Evolutionary conservation across 495 filamentous ascomycete species (phyloP).

Genomic region (Aspergillus nidulans): DNA sequence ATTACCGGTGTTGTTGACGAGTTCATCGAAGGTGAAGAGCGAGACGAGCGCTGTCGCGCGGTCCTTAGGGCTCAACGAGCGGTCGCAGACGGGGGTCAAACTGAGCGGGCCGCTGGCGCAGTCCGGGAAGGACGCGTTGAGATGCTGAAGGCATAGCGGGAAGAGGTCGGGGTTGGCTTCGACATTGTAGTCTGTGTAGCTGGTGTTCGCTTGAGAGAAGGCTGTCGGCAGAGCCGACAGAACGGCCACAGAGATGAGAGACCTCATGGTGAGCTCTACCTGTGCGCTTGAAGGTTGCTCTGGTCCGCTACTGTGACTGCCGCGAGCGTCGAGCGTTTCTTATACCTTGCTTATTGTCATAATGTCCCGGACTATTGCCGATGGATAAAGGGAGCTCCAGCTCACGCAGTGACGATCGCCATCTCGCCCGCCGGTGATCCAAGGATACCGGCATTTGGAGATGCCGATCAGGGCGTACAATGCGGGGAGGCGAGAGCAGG

Average conservation of each 20-base stretch:
- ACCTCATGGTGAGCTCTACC: not conserved
- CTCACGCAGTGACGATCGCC: not conserved
- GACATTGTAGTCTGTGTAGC: conserved; percentile 28
- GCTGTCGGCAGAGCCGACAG: conserved; percentile 27
- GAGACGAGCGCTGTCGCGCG: conserved; percentile 43
- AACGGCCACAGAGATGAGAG: not conserved
- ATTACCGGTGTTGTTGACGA: conserved; percentile 55
- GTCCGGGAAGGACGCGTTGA: conserved; percentile 31
- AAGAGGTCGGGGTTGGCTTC: conserved; percentile 30
- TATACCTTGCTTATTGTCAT: not conserved
- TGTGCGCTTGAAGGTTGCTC: not conserved
- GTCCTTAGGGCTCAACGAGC: conserved; percentile 38
- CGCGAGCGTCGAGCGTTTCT: not conserved
- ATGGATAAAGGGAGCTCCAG: not conserved
- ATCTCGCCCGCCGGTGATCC: not conserved
- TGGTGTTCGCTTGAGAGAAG: conserved; percentile 27
- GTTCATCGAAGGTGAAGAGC: conserved; percentile 48
- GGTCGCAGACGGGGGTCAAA: conserved; percentile 44
- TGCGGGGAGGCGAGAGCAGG: not conserved
- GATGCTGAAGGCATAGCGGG: conserved; percentile 19
- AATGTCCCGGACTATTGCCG: not conserved
- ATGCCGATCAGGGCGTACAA: not conserved
- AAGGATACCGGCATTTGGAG: not conserved
- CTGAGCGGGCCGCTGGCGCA: conserved; percentile 30
- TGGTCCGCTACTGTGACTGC: not conserved